Base-by-base conservation (phyloP, 2,329 filamentous ascomycete species). In the Pseudocercospora eumusae region DNA sequence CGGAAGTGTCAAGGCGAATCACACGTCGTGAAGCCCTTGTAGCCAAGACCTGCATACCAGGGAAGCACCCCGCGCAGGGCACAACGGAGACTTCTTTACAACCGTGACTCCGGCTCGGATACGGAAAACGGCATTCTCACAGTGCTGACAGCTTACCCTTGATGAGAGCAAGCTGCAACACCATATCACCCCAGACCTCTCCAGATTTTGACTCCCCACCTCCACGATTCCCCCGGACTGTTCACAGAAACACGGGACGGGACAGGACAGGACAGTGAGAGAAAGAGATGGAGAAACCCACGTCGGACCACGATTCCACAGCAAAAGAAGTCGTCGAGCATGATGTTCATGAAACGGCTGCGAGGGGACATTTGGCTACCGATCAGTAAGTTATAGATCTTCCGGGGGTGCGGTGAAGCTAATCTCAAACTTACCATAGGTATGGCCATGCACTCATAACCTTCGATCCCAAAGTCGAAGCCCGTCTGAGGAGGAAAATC, bases 401-500 rank as follows among this genome's bases (percentile, higher is more conserved):
- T n/a, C n/a, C n/a, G n/a, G n/a, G n/a, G n/a, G n/a, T n/a, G n/a
- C n/a, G n/a, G n/a, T n/a, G n/a, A 21, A 56, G 27, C 36, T 42
- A 23, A 40, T 21, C 42, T 45, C 18, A 23, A 15, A 47, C 18
- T 23, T 45, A 8, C 3, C 7, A 3, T 54, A 82, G 79, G 66
- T 80, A 84, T 70, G 83, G 83, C 20, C 73, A 79, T 27, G 70
- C 83, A 0, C 75, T 84, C 2, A 73, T 85, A 11, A 55, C 79
- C n/a, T 84, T 87, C 66, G 86, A 88, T 66, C 76, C 79, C 2
- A 79, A 75, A 27, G 85, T 83, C 1, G 88, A 89, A 70, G 73
- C 80, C 7, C 81, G 78, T 56, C 78, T 90, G 23, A 79, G 86
- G 7, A 75, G 77, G 69, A 90, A 90, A 73, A 86, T 90, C 53